Percentiles rank a stretch among this genome's conserved stretches.
Evolutionary conservation across 768 basidiomycete genomes (phyloP).

Genomic region (Mycena kentingensis): DNA sequence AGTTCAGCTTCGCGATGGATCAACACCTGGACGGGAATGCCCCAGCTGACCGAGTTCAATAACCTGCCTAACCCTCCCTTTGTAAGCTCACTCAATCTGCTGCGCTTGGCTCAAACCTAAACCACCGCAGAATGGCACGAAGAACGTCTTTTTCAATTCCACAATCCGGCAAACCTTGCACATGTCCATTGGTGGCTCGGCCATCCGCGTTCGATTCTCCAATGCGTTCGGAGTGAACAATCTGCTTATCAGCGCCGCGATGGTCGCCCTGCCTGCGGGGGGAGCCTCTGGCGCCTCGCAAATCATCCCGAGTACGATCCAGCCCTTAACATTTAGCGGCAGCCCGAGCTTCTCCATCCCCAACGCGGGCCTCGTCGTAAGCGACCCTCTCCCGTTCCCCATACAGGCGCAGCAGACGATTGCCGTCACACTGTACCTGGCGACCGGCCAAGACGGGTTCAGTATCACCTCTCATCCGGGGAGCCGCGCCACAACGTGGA

Average conservation of each 20-base stretch:
- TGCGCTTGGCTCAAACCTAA: constrained; percentile 12
- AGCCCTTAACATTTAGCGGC: constrained; percentile 48
- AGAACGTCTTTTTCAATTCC: constrained; percentile 43
- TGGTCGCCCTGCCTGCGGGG: constrained; percentile 41
- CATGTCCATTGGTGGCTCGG: constrained; percentile 39
- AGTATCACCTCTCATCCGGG: constrained; percentile 51
- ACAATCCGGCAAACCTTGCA: constrained; percentile 54
- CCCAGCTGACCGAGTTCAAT: constrained; percentile 38
- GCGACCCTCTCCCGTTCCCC: constrained; percentile 45
- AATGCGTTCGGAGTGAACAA: constrained; percentile 49
- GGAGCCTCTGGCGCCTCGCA: constrained; percentile 39
- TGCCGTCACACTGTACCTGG: constrained; percentile 44
- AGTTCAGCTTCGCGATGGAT: constrained; percentile 33
- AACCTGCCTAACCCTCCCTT: constrained; percentile 42
- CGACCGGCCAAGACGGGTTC: constrained; percentile 42
- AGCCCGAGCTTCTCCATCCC: constrained; percentile 41
- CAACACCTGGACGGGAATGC: constrained; percentile 42
- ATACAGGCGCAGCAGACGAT: constrained; percentile 42
- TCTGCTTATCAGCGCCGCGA: constrained; percentile 46
- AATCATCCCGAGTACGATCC: constrained; percentile 37
- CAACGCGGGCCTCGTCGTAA: constrained; percentile 46
- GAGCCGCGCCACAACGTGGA: constrained; percentile 49
- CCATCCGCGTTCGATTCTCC: constrained; percentile 48
- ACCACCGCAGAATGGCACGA: constrained; percentile 24
- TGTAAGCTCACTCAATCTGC: constrained; percentile 11